A percentile compares a stretch with the other conserved stretches of the same genome.
phyloP scores from a whole-genome alignment of 208 protist species.

The Angomonas ambiguus region DNA sequence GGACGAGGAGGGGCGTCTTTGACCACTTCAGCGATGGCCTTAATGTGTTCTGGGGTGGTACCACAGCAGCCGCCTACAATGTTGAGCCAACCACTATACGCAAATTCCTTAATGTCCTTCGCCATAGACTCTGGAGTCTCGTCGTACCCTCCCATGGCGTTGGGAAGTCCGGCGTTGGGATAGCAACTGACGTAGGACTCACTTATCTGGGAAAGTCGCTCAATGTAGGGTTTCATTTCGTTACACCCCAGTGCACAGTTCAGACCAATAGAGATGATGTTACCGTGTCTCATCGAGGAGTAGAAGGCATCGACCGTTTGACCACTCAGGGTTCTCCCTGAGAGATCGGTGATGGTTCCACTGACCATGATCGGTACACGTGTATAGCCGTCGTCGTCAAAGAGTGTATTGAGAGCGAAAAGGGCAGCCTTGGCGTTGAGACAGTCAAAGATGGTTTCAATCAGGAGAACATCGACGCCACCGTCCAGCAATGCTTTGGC shows the following conservation, averaged over 20 bases:
- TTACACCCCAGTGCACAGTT: conserved; percentile 92
- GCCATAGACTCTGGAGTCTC: conserved; percentile 70
- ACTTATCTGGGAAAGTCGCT: conserved; percentile 38
- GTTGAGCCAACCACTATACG: conserved; percentile 49
- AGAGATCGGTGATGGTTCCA: conserved; percentile 92
- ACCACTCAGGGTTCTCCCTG: conserved; percentile 95
- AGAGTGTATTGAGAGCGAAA: conserved; percentile 90
- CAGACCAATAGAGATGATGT: conserved; percentile 91
- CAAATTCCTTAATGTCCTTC: conserved; percentile 43
- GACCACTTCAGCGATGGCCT: conserved; percentile 45
- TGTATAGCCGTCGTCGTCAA: conserved; percentile 61
- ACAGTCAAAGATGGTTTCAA: conserved; percentile 96
- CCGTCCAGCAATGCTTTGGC: conserved; percentile 88
- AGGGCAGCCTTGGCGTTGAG: conserved; percentile 92
- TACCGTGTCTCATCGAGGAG: conserved; percentile 75
- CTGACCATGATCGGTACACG: conserved; percentile 80
- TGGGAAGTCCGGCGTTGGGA: conserved; percentile 79
- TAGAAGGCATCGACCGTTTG: conserved; percentile 96
- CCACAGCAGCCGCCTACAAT: conserved; percentile 78
- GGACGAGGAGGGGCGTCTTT: conserved; percentile 24
- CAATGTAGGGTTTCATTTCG: conserved; percentile 59
- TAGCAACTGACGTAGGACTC: conserved; percentile 65
- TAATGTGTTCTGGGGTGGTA: conserved; percentile 64
- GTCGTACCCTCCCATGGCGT: conserved; percentile 74
- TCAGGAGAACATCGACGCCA: conserved; percentile 92